These are phyloP conservation scores for Ophiostoma pallidulum DNA, from an alignment of 2,329 filamentous ascomycete species.

Conservation along the genomic window DNA sequence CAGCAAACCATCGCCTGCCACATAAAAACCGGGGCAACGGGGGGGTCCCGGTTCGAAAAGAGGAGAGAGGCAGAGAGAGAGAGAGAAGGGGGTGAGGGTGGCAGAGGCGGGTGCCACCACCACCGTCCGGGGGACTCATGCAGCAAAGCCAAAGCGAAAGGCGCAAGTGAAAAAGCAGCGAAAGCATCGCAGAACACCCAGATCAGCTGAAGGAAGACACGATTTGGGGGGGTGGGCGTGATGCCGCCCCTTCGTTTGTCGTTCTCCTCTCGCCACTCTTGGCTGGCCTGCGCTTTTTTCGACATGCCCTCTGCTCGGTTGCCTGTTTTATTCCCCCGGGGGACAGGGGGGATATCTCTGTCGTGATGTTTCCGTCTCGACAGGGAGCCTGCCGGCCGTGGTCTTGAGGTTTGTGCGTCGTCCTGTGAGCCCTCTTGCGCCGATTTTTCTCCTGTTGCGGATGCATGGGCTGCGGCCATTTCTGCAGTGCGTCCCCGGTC, in stretches of 20 bases:
- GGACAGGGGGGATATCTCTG: no score
- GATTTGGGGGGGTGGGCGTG: no score
- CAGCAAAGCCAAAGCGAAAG: not conserved
- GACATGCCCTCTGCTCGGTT: no score
- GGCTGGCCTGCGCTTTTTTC: no score
- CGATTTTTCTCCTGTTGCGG: not conserved
- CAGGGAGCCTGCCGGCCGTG: not conserved
- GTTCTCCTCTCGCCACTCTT: no score
- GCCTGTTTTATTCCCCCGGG: no score
- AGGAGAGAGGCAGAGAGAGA: not conserved
- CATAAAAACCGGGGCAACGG: conserved; percentile 4
- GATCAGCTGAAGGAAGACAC: no score
- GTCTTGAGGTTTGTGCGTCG: not conserved
- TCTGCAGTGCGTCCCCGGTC: not conserved
- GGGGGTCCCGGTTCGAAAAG: not conserved
- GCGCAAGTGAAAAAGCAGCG: no score
- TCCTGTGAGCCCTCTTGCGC: not conserved
- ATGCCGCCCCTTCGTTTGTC: no score
- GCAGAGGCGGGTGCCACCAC: not conserved
- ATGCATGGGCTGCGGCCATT: not conserved
- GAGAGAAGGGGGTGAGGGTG: not conserved
- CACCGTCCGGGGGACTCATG: not conserved
- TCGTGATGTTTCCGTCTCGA: no score
- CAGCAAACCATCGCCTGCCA: conserved; percentile 5
- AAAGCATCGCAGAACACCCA: no score